phyloP scores from a whole-genome alignment of 2,329 filamentous ascomycete genomes.

The Gliomastix tumulicola region DNA sequence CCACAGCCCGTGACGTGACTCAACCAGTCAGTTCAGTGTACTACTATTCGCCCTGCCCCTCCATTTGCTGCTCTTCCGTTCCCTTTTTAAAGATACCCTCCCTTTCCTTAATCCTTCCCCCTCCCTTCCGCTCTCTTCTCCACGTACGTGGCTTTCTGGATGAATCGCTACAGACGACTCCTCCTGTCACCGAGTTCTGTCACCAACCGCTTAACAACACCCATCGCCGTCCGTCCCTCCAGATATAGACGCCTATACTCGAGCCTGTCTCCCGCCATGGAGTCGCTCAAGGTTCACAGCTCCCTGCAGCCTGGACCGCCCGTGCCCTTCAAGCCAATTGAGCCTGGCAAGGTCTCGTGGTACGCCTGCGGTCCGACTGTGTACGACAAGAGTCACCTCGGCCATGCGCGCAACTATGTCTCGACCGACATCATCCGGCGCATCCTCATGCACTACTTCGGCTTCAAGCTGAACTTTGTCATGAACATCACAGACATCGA shows the following conservation, averaged over 20 bases:
- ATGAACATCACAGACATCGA: slow-evolving; percentile 91
- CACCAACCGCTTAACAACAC: no score
- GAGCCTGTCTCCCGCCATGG: slow-evolving; percentile 28
- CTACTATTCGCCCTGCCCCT: no score
- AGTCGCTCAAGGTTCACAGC: slow-evolving; percentile 69
- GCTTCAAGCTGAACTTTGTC: slow-evolving; percentile 76
- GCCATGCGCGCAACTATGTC: slow-evolving; percentile 86
- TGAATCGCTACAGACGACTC: no score
- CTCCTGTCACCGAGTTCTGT: no score
- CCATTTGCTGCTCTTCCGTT: no score
- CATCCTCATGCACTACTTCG: slow-evolving; percentile 77
- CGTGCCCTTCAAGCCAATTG: slow-evolving; percentile 66
- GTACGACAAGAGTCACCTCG: slow-evolving; percentile 75
- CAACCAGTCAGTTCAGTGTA: no score
- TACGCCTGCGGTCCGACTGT: slow-evolving; percentile 86
- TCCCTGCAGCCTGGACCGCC: slow-evolving; percentile 67
- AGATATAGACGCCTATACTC: no score
- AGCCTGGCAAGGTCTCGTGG: slow-evolving; percentile 68
- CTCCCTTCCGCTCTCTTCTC: slow-evolving; percentile 7
- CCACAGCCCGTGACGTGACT: no score
- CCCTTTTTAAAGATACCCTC: no score
- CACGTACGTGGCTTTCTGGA: slow-evolving; percentile 16
- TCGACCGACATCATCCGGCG: slow-evolving; percentile 82
- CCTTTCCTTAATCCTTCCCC: slow-evolving; percentile 5
- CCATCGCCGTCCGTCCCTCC: no score